Percentiles rank a stretch among this genome's conserved stretches.
Conservation (phyloP, 148 eudicot species). For the Cornus controversa region DNA sequence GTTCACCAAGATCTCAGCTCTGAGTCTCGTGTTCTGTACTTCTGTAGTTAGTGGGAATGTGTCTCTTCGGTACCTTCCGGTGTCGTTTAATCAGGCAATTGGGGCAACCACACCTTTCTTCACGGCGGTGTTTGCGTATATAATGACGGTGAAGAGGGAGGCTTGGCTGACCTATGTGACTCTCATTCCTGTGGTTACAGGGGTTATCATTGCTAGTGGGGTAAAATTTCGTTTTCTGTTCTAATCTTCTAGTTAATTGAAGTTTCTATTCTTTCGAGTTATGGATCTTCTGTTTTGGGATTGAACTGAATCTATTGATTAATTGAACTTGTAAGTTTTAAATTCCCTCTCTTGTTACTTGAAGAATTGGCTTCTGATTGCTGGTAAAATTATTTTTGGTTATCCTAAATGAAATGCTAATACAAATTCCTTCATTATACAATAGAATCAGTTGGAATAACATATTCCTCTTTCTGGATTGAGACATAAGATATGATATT, state of each 20-base stretch:
- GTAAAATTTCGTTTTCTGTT: slow-evolving; percentile 30
- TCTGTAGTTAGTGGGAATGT: slow-evolving; percentile 83
- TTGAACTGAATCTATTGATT: neutral
- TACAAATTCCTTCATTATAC: neutral
- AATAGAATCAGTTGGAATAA: neutral
- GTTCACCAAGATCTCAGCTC: slow-evolving; percentile 57
- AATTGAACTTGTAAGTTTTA: neutral
- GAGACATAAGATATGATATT: neutral
- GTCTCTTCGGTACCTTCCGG: slow-evolving; percentile 70
- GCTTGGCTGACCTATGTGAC: slow-evolving; percentile 68
- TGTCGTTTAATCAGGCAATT: slow-evolving; percentile 75
- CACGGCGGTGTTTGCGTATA: slow-evolving; percentile 72
- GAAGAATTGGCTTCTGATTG: neutral
- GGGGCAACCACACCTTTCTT: slow-evolving; percentile 89
- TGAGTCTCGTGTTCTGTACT: slow-evolving; percentile 62
- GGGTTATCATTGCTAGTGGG: slow-evolving; percentile 87
- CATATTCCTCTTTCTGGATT: neutral
- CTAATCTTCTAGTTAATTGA: neutral
- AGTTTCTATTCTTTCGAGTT: neutral
- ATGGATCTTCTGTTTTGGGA: too few species aligned
- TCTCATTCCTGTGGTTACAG: slow-evolving; percentile 76
- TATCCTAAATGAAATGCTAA: neutral
- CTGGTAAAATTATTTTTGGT: neutral
- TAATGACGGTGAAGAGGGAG: slow-evolving; percentile 68
- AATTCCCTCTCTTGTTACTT: neutral